These are phyloP conservation scores for Penicillium aurantiogriseum DNA, from an alignment of 2,329 filamentous ascomycete genomes.

Conservation along the genomic window DNA sequence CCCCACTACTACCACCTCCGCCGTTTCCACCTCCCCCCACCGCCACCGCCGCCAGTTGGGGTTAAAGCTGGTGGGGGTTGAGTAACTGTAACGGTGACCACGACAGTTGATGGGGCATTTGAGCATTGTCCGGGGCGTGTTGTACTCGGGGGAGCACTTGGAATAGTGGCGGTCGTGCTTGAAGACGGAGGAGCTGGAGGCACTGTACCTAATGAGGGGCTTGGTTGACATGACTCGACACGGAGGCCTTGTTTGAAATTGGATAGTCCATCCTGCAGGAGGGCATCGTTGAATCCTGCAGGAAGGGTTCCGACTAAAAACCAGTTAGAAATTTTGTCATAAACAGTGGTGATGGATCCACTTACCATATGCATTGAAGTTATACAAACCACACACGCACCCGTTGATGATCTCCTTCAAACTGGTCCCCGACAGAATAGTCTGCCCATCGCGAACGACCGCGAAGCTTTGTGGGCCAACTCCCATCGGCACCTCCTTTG, in stretches of 20 bases:
- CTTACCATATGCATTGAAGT: constrained; percentile 44
- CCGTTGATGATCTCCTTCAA: constrained; percentile 20
- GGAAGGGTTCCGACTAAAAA: constrained; percentile 27
- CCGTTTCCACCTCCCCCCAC: not conserved
- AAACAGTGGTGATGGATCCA: not conserved
- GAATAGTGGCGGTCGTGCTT: not conserved
- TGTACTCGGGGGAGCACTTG: constrained; percentile 1
- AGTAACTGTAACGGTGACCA: constrained; percentile 6
- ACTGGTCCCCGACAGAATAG: constrained; percentile 27
- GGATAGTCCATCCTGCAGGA: constrained; percentile 22
- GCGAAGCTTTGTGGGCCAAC: constrained; percentile 47
- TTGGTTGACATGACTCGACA: constrained; percentile 21
- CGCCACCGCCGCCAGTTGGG: not conserved
- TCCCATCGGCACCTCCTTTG: constrained; percentile 45
- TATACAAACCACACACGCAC: constrained; percentile 31
- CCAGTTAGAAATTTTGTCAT: not conserved
- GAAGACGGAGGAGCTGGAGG: constrained; percentile 9
- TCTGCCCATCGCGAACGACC: constrained; percentile 39
- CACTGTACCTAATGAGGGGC: constrained; percentile 23
- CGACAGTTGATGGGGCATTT: not conserved
- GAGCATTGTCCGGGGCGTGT: not conserved
- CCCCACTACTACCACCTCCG: not conserved
- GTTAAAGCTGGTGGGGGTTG: not conserved
- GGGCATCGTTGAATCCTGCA: constrained; percentile 15
- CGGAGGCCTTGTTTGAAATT: constrained; percentile 24